Base-by-base conservation (phyloP, 2,329 filamentous ascomycete genomes). In the Colletotrichum camelliae region DNA sequence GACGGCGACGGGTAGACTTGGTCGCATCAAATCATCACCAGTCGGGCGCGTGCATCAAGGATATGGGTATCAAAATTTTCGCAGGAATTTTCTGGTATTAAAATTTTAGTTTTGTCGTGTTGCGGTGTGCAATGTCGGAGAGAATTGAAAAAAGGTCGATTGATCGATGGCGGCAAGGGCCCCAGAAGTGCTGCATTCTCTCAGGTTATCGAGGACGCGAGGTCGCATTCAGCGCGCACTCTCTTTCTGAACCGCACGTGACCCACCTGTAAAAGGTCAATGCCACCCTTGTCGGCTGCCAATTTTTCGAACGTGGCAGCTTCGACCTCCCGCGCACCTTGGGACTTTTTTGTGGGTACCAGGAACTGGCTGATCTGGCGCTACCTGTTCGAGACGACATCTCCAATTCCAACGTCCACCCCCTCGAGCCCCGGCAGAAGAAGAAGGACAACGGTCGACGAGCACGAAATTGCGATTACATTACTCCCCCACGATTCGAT, bases 261-360 rank as follows among this genome's bases (percentile, higher is more conserved):
- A 76, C 71, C 70, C 74, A 61, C 70, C 35, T 43, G 33, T 16
- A 18, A 65, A 33, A 4, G n/a, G 35, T 33, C 39, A 29, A 27
- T 69, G 74, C 75, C 74, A 78, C 79, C 83, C 83, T 80, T 83
- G 82, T 67, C 80, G 15, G 27, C 70, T 24, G 76, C 75, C 79
- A 81, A 80, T 81, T 86, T 84, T 84, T 85, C 80, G 86, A 89
- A 89, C 88, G 88, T 90, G 88, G 88, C 88, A 89, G 85, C 86
- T 89, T 89, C 43, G 43, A 52, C 79, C 39, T 48, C 39, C 79
- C 72, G 61, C 66, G 74, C 48, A 67, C 62, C 75, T 70, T 74
- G 78, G 72, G 70, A 73, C 67, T 73, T 77, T 67, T 70, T n/a
- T 68, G 61, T 76, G 73, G 76, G 65, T 8, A 75, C 43, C 57